Conservation (phyloP, 441 rosid species). For the Gossypium lobatum region DNA sequence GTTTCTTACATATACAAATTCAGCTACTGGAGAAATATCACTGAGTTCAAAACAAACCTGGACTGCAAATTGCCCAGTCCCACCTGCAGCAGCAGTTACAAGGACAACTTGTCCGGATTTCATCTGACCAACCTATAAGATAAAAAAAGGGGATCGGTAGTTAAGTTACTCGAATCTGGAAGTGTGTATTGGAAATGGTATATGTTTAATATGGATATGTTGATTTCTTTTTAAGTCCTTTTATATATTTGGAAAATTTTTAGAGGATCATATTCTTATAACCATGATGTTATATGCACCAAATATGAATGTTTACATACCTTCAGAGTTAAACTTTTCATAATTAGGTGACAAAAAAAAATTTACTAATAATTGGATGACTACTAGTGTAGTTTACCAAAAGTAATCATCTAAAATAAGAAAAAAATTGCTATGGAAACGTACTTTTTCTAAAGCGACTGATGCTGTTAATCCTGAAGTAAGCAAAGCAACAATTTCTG, state of each 20-base stretch:
- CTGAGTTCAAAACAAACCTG: conserved; percentile 48
- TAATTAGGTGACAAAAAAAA: no score
- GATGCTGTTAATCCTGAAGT: conserved; percentile 98
- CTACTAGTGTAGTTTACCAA: no score
- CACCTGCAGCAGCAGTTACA: conserved; percentile 99
- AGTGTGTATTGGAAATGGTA: no score
- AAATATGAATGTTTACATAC: no score
- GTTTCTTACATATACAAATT: no score
- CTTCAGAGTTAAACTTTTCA: no score
- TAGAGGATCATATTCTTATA: no score
- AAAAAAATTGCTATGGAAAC: not conserved
- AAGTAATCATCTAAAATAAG: not conserved
- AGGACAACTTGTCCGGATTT: conserved; percentile 75
- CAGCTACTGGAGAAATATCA: not conserved
- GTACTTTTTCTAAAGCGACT: conserved; percentile 89
- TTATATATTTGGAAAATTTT: not conserved
- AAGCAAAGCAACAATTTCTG: conserved; percentile 98
- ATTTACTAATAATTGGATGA: no score
- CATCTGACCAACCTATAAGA: conserved; percentile 72
- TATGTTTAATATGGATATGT: no score
- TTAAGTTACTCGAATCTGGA: no score
- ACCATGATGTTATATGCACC: no score
- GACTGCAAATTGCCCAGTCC: conserved; percentile 97
- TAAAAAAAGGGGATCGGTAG: not conserved
- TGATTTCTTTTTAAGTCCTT: no score